Evolutionary conservation across 371 early-diverging fungal species (phyloP), one percentile per base, ranked within the genome.

Genomic region (Rhizopus stolonifer): DNA sequence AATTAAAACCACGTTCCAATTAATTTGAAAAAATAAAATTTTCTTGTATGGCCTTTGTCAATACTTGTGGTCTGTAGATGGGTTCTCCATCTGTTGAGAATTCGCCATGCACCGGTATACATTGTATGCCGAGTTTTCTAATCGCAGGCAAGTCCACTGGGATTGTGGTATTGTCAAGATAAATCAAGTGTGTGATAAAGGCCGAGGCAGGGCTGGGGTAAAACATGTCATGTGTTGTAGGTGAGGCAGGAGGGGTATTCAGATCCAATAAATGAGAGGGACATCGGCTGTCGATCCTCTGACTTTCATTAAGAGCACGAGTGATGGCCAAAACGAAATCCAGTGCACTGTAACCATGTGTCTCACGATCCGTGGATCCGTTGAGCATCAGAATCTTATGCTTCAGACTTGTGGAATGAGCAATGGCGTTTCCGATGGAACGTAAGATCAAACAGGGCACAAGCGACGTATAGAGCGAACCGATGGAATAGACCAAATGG

Each of bases 331-430:
- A 64, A 31, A 88, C 76, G 58, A 88, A 89, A 45, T 89, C 90
- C 23, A 86, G 25, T 0, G 88, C 90, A 3, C 83, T 84, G 58
- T 84, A 88, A 13, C 75, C 82, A 15, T 67, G 69, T 6, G 87
- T 86, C 60, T 89, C 90, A 19, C 88, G 78, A 46, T 89, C 90
- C 49, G 72, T 75, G n/a, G 82, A 76, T 1, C 88, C 88, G 52
- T 89, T 89, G 24, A 89, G 60, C 33, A 88, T 61, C 15, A 89
- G 64, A 10, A 89, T 71, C 60, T 89, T 89, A 62, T 74, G 70
- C 43, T 74, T 74, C 36, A 83, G 62, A 7, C 74, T 67, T 21
- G 63, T 52, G 2, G 83, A 81, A 29, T 82, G 75, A 23, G 79
- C 79, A 34, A 87, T 77, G 5, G 82, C 71, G 22, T 84, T 77